Conservation (phyloP, 2,329 filamentous ascomycete genomes). For the Ceratocystis ficicola region DNA sequence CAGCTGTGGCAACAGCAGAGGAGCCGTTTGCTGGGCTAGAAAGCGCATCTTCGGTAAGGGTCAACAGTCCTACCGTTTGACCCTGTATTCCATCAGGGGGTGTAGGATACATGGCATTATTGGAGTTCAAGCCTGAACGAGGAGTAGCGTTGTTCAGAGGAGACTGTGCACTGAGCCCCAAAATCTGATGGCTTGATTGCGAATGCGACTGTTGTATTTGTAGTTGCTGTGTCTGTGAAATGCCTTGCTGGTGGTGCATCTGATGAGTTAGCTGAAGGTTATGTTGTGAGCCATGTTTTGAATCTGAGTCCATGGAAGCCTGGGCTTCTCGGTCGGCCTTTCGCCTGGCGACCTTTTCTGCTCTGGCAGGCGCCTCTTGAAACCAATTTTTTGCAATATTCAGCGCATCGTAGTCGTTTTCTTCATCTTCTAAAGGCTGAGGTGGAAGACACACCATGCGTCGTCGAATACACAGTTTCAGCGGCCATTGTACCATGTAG, state of each 20-base stretch:
- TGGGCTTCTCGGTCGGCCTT: conserved; percentile 39
- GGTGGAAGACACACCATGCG: conserved; percentile 34
- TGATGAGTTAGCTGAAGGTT: background rate
- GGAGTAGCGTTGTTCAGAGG: conserved; percentile 36
- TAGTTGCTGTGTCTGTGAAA: background rate
- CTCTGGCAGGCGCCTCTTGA: conserved; percentile 34
- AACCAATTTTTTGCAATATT: conserved; percentile 40
- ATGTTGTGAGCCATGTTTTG: background rate
- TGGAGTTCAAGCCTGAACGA: conserved; percentile 36
- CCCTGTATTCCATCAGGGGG: conserved; percentile 54
- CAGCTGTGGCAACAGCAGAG: background rate
- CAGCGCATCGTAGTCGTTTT: conserved; percentile 38
- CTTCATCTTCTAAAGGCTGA: conserved; percentile 30
- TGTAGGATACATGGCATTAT: conserved; percentile 54
- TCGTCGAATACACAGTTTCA: conserved; percentile 42
- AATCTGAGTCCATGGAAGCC: conserved; percentile 1
- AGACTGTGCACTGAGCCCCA: conserved; percentile 39
- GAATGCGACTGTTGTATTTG: background rate
- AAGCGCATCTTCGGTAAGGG: conserved; percentile 43
- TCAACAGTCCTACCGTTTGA: conserved; percentile 18
- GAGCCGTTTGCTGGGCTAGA: conserved; percentile 37
- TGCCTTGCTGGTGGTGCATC: conserved; percentile 1
- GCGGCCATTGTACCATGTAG: conserved; percentile 42
- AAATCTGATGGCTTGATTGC: conserved; percentile 27
- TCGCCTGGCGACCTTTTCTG: conserved; percentile 37